Base-by-base conservation (phyloP, 331 rosid species). In the Erythrophleum ivorense region DNA sequence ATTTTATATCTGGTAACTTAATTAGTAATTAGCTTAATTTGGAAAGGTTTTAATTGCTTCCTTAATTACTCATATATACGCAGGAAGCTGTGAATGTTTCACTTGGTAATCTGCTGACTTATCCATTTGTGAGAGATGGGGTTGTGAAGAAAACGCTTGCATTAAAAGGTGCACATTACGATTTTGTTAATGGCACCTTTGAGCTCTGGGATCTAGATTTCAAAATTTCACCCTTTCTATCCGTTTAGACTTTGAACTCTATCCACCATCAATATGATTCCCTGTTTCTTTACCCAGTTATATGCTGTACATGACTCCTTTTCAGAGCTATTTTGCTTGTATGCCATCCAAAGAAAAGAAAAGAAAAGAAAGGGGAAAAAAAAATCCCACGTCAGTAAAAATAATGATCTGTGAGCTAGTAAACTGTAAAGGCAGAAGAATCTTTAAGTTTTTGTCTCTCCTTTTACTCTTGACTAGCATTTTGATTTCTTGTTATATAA, bases 61-160 rank as follows among this genome's bases (percentile, higher is more conserved):
- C 54, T 76, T 21, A 19, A 46, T n/a, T 38, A 62, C 21, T 79
- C 2, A 3, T 9, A 11, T 48, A n/a, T 53, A 67, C 84, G 89
- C 90, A 96, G 98, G 99, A 96, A 84, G 95, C 99, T 33, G 99
- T 96, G 86, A 96, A 96, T 82, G 94, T 96, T 13, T 96, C 99
- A 1, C 86, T 96, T 67, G 96, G 88, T 29, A 96, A 96, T 85
- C 80, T 96, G 33, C 15, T 96, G 90, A 92, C 92, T 14, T 96
- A 96, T 75, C 97, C 98, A 24, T 96, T 88, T 79, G 99, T 96
- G 73, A 83, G 91, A 84, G 97, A 94, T 0, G 86, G 78, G 3
- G 84, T 91, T 38, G 81, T 80, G 76, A 91, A 90, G 50, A 90
- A 91, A 55, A 71, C 82, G 5, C 79, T 94, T 5, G 85, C 91